Evolutionary conservation across 1,284 basidiomycete species (phyloP).

Genomic region (Stereum hirsutum): DNA sequence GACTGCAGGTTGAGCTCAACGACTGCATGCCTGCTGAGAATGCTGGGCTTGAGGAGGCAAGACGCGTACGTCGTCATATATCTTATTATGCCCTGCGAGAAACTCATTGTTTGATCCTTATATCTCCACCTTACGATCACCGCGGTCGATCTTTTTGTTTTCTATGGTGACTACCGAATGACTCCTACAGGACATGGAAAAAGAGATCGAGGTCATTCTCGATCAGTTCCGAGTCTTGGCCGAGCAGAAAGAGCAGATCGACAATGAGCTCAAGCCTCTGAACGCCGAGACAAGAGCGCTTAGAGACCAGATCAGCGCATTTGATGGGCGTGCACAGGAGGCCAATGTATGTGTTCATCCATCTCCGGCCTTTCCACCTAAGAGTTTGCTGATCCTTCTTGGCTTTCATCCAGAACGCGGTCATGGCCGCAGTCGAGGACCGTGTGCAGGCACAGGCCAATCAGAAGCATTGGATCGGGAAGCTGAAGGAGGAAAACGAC

Average conservation of each 20-base stretch:
- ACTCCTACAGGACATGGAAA: conserved; percentile 27
- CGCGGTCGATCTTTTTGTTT: background rate
- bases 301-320: conserved; percentile 37
- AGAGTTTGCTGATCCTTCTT: background rate
- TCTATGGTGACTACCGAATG: background rate
- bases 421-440: conserved; percentile 33
- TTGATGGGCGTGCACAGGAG: conserved; percentile 28
- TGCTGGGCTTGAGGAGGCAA: conserved; percentile 51
- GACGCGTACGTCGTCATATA: conserved; percentile 26
- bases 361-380: background rate
- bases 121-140: background rate
- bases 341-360: conserved; percentile 28
- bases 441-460: conserved; percentile 39
- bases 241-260: conserved; percentile 30
- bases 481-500: conserved; percentile 21
- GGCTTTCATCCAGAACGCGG: conserved; percentile 6
- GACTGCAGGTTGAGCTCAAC: conserved; percentile 51
- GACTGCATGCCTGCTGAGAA: conserved; percentile 71
- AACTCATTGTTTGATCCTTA: too few relatives aligned
- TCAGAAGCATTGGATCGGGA: conserved; percentile 36
- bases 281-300: conserved; percentile 34
- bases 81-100: background rate
- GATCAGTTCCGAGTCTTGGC: conserved; percentile 40
- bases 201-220: conserved; percentile 38
- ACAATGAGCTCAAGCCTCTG: conserved; percentile 31